Evolutionary conservation across 306 rosid genomes (phyloP).

Genomic region (Inga laurina): DNA sequence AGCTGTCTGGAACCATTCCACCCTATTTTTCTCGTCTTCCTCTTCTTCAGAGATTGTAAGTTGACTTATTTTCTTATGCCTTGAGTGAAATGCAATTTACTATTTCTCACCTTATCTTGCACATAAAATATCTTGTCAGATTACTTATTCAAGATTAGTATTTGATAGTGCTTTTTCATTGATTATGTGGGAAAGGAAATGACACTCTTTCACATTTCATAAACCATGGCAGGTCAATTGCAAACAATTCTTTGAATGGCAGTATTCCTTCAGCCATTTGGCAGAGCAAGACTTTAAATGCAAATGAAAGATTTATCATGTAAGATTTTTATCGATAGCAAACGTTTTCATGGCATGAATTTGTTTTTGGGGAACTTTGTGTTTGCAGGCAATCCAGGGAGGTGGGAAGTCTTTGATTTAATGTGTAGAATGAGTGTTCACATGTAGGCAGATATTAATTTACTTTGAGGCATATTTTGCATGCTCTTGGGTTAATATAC

Average conservation of each 20-base stretch:
- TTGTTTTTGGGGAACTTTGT: not conserved
- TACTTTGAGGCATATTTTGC: not conserved
- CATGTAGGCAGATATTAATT: not conserved
- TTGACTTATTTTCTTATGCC: conserved; percentile 6
- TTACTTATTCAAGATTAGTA: not conserved
- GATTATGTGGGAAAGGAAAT: conserved; percentile 11
- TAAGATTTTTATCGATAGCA: conserved; percentile 47
- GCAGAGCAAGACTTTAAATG: conserved; percentile 52
- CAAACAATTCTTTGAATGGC: conserved; percentile 70
- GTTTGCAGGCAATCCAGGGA: not conserved
- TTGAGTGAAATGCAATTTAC: not conserved
- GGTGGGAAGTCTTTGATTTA: not conserved
- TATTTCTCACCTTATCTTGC: conserved; percentile 7
- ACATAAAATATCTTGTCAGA: not conserved
- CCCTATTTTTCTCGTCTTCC: conserved; percentile 62
- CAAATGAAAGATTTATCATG: conserved; percentile 47
- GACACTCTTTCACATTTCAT: conserved; percentile 14
- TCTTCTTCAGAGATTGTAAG: conserved; percentile 82
- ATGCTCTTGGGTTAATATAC: not conserved
- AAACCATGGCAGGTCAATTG: conserved; percentile 69
- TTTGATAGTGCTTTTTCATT: not conserved
- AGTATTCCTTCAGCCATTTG: conserved; percentile 69
- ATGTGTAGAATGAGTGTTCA: not conserved
- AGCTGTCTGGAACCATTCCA: conserved; percentile 71
- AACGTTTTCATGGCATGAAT: not conserved